A percentile compares a stretch with the other conserved stretches of the same genome.
Conservation (phyloP, 1,139 yeast genomes). For the Suhomyces bokatorum region DNA sequence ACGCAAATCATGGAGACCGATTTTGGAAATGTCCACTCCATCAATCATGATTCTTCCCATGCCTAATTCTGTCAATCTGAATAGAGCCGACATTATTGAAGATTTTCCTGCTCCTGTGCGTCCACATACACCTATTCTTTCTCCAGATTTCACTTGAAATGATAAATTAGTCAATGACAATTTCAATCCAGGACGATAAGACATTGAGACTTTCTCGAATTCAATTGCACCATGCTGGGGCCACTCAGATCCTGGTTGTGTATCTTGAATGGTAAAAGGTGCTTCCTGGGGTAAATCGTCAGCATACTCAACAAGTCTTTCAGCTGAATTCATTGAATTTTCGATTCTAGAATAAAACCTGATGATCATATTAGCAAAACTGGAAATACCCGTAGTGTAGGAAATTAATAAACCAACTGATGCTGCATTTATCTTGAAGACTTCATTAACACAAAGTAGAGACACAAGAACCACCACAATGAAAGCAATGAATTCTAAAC, state of each 20-base stretch:
- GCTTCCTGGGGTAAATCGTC: conserved; percentile 42
- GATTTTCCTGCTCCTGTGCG: conserved; percentile 82
- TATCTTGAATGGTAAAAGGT: conserved; percentile 41
- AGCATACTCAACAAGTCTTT: conserved; percentile 73
- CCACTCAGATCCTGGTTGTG: conserved; percentile 52
- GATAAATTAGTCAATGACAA: conserved; percentile 60
- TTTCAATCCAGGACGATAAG: conserved; percentile 77
- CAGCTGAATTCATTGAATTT: conserved; percentile 81
- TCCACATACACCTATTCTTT: conserved; percentile 75
- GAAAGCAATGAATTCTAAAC: conserved; percentile 51
- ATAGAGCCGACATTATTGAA: conserved; percentile 65
- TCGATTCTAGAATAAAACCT: conserved; percentile 67
- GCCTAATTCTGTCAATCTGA: conserved; percentile 59
- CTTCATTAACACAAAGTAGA: conserved; percentile 61
- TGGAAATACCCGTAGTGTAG: conserved; percentile 52
- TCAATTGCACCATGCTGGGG: conserved; percentile 50
- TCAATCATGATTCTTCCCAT: conserved; percentile 57
- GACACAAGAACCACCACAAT: conserved; percentile 46
- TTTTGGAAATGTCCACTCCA: conserved; percentile 54
- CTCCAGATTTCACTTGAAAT: conserved; percentile 48
- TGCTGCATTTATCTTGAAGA: conserved; percentile 61
- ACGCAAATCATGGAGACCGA: conserved; percentile 60
- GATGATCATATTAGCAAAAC: conserved; percentile 46
- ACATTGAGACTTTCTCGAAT: conserved; percentile 59
- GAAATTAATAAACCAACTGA: conserved; percentile 72